A percentile compares a stretch with the other conserved stretches of the same genome.
phyloP scores from a whole-genome alignment of 73 alveolate species.

The Diophrys appendiculata region DNA sequence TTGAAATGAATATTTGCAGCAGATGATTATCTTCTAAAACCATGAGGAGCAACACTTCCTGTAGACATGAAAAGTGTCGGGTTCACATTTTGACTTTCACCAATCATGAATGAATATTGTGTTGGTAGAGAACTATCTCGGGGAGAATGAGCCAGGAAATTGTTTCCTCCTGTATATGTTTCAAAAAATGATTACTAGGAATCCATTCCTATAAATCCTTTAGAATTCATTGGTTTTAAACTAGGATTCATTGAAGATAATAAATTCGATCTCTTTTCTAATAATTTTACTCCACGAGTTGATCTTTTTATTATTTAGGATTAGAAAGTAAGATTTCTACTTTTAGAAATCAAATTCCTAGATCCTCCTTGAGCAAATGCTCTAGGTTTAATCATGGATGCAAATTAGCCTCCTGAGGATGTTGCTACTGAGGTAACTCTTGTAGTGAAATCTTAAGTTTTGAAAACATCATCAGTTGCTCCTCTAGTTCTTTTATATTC shows the following conservation, averaged over 20 bases:
- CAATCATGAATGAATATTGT: not conserved
- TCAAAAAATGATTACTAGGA: not conserved
- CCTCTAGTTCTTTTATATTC: not conserved
- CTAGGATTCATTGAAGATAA: not conserved
- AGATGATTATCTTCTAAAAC: no score
- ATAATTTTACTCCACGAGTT: not conserved
- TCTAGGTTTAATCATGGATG: not conserved
- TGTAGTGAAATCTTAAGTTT: not conserved
- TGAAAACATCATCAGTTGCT: not conserved
- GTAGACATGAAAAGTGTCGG: no score
- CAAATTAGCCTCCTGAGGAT: not conserved
- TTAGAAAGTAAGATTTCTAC: not conserved
- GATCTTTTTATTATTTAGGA: not conserved
- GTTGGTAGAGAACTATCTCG: not conserved
- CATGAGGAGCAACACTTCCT: no score
- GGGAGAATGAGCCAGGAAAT: not conserved
- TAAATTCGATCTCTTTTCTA: not conserved
- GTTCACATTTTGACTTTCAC: no score
- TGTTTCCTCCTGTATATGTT: not conserved
- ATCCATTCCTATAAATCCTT: not conserved
- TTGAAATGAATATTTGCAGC: no score
- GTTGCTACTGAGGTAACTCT: no score
- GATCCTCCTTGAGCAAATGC: not conserved
- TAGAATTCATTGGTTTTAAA: not conserved
- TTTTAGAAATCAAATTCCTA: not conserved